Evolutionary conservation across 495 filamentous ascomycete species (phyloP).

Genomic region (Penicillium chermesinum): DNA sequence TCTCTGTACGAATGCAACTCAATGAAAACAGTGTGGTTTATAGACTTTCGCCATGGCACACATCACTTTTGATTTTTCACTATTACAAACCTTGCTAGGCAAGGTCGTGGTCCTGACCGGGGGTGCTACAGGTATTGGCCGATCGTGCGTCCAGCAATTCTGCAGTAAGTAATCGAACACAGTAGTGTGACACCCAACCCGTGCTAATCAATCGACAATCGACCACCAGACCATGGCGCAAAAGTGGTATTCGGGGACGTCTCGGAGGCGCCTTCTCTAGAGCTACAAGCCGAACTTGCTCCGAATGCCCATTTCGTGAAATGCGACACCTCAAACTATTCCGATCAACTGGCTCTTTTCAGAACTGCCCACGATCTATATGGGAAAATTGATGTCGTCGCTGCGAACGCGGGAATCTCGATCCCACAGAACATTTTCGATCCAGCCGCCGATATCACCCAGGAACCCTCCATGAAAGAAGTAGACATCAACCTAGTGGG

Average conservation of each 20-base stretch:
- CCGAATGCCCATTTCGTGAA: constrained; percentile 22
- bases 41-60: constrained; percentile 7
- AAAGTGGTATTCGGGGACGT: constrained; percentile 35
- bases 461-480: constrained; percentile 35
- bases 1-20: too few species aligned
- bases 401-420: constrained; percentile 47
- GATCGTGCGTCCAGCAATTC: constrained; percentile 24
- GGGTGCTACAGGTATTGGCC: constrained; percentile 35
- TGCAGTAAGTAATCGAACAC: too few species aligned
- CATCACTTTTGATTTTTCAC: constrained; percentile 7
- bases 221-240: constrained; percentile 26
- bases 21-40: neutral
- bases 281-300: constrained; percentile 18
- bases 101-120: constrained; percentile 36
- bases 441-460: constrained; percentile 27
- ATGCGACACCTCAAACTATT: constrained; percentile 33
- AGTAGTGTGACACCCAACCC: too few species aligned
- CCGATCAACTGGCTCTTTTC: constrained; percentile 34
- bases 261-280: constrained; percentile 14
- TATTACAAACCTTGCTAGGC: constrained; percentile 17
- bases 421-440: constrained; percentile 43
- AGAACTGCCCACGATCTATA: constrained; percentile 40
- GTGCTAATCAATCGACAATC: too few species aligned
- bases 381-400: constrained; percentile 47
- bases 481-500: constrained; percentile 47